Conservation (phyloP, 345 rosid species). For the Aegle marmelos region DNA sequence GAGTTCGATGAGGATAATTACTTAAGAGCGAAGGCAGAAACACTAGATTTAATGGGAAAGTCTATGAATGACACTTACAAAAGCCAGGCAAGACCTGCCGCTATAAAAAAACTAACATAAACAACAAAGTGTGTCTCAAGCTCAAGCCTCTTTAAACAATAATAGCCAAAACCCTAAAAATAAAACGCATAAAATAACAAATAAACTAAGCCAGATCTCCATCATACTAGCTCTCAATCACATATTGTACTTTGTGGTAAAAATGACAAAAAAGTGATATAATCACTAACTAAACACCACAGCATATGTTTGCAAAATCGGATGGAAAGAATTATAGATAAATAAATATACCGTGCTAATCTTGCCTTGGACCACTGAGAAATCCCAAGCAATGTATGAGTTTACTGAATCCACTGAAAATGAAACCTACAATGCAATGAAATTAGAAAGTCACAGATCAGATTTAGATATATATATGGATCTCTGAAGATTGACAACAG, state of each 20-base stretch:
- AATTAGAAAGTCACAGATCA: not conserved
- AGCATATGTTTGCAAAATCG: constrained; percentile 1
- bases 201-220: not conserved
- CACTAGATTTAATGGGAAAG: not conserved
- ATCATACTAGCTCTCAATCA: not conserved
- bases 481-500: not conserved
- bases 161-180: not conserved
- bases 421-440: constrained; percentile 51
- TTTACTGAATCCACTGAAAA: constrained; percentile 79
- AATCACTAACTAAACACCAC: not conserved
- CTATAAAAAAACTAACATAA: not conserved
- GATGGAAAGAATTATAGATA: constrained; percentile 15
- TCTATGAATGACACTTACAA: not conserved
- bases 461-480: not conserved
- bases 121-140: not conserved
- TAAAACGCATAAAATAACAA: not conserved
- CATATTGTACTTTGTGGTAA: not conserved
- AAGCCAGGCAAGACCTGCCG: not conserved
- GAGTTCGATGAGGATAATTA: not conserved
- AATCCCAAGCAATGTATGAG: constrained; percentile 98
- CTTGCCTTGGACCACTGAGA: constrained; percentile 79
- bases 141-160: not conserved
- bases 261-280: not conserved
- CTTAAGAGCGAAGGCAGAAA: not conserved
- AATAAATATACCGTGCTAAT: constrained; percentile 59